Conservation (phyloP, 2,329 filamentous ascomycete species). For the Aspergillus niger region DNA sequence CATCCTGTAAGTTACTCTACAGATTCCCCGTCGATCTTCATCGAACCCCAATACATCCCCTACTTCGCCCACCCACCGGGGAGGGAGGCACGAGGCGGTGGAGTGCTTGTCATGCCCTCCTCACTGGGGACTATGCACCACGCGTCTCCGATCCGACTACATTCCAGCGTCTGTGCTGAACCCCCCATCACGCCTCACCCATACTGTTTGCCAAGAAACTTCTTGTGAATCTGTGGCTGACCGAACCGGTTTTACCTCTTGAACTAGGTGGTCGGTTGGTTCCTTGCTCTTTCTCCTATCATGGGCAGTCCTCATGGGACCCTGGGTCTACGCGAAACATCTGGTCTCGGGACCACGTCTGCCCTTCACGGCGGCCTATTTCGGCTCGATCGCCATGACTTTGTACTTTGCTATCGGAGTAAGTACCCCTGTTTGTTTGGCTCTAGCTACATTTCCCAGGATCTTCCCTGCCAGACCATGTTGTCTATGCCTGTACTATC, state of each 20-base stretch:
- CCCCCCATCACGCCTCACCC: slow-evolving; percentile 2
- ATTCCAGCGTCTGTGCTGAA: slow-evolving; percentile 10
- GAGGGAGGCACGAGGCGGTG: slow-evolving; percentile 18
- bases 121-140: slow-evolving; percentile 18
- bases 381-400: slow-evolving; percentile 86
- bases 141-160: slow-evolving; percentile 6
- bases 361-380: slow-evolving; percentile 92
- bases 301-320: slow-evolving; percentile 94
- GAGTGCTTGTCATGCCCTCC: slow-evolving; percentile 29
- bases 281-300: slow-evolving; percentile 87
- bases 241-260: slow-evolving; percentile 23
- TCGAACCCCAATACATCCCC: slow-evolving; percentile 18
- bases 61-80: slow-evolving; percentile 14
- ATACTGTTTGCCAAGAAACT: background rate
- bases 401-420: slow-evolving; percentile 91
- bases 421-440: slow-evolving; percentile 50
- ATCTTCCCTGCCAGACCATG: background rate
- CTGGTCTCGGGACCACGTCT: slow-evolving; percentile 80
- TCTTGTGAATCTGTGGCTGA: slow-evolving; percentile 25
- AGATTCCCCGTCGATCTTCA: slow-evolving; percentile 16
- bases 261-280: slow-evolving; percentile 84
- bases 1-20: slow-evolving; percentile 74
- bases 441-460: background rate
- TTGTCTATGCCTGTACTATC: slow-evolving; percentile 3
- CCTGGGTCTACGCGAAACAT: slow-evolving; percentile 78